Evolutionary conservation across 441 rosid genomes (phyloP), one percentile per base, ranked within the genome.

Genomic region (Jatropha podagrica): DNA sequence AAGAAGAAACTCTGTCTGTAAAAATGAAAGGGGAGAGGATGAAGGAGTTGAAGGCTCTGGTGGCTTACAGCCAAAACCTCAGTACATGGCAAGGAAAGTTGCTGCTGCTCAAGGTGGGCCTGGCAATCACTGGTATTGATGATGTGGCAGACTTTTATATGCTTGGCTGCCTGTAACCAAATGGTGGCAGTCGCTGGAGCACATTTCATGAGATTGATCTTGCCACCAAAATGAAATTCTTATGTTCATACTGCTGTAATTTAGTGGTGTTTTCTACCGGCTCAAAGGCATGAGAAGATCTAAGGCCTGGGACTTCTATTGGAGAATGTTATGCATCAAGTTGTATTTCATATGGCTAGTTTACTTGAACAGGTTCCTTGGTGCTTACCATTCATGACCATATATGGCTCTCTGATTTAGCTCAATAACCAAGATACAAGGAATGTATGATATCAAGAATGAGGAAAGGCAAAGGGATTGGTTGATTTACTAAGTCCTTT

Each of bases 91-190:
- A 44, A 87, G 92, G 83, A 92, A 95, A 88, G 91, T 92, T 66
- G 86, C 96, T 69, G 97, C 96, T 17, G 91, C 97, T 12, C 96
- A 90, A 83, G 95, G 90, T 72, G 93, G 89, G 37, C 48, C 91
- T 7, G 89, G 88, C 76, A 86, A 81, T 80, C 90, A 89, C 78
- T 95, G 98, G 99, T 93, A 90, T 79, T 90, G 81, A 82, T 59
- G 69, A 63, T 46, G 20, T 69, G 2, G 11, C 15, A 5, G 15
- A 56, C 48, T 44, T 48, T 44, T 48, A 75, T 38, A 56, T 5
- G 23, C 42, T 52, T 32, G 51, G 52, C 77, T 59, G 78, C 60
- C 51, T 26, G 56, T 46, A 17, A 40, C 68, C 7, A 51, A 15
- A 37, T n/a, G 70, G 13, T 51, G 60, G 74, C 42, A 11, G 73